Evolutionary conservation across 2,329 filamentous ascomycete genomes (phyloP), one percentile per base, ranked within the genome.

Genomic region (Penicillium sp.): DNA sequence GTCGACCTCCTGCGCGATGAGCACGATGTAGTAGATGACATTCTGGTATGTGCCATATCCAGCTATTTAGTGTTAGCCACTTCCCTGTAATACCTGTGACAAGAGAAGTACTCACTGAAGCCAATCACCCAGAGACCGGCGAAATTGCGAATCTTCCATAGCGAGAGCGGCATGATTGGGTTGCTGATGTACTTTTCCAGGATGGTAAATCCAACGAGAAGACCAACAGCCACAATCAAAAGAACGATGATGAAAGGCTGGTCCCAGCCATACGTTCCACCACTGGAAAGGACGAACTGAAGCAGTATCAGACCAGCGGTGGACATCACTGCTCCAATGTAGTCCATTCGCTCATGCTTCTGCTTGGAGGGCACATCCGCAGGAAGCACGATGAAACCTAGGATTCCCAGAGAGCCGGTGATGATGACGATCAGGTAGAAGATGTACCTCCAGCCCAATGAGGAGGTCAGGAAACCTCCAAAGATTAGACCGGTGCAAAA

Each of bases 131-230:
- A 79, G 0, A 79, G 62, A 3, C 73, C 74, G 5, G 75, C 76
- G 50, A 79, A 79, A 55, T 79, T 79, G 24, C 69, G 70, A 16
- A 78, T 68, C 45, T 75, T 78, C 76, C 76, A 79, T 7, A 79
- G 56, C 0, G 72, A 75, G 1, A 79, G 60, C 0, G 76, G 76
- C 76, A 79, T 79, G 50, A 79, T 73, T 1, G 76, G 76, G 46
- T 78, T 77, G 13, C 66, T 55, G 18, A 77, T 72, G 48, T 75
- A 77, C 57, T 76, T 78, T 60, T 79, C 75, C 8, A 75, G 66
- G 31, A 70, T 66, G 1, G 68, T 67, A 42, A 78, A 79, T 5
- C 67, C 61, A 4, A 66, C 68, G 3, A 78, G 68, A 48, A 78
- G 58, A 1, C 60, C 68, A 18, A 78, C 60, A 4, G 73, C 71